Evolutionary conservation across 306 rosid species (phyloP).

Genomic region (Hippophae gyantsensis): DNA sequence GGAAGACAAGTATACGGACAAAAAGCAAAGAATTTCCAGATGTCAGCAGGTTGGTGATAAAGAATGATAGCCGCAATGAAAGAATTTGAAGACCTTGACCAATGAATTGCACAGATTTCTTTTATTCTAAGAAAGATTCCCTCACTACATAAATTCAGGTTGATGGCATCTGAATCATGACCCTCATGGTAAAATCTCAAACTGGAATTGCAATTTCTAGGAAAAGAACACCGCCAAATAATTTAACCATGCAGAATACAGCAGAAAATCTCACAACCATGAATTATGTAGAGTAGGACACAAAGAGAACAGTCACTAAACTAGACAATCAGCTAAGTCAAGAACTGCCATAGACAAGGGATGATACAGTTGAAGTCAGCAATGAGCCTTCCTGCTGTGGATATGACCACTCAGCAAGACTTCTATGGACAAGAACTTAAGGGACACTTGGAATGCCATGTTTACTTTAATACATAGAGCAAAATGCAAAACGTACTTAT

Average conservation of each 20-base stretch:
- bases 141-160: neutral
- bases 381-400: no score
- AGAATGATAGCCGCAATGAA: neutral
- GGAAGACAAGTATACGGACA: neutral
- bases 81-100: neutral
- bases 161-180: neutral
- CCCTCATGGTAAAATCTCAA: neutral
- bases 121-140: neutral
- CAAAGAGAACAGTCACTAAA: neutral
- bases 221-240: neutral
- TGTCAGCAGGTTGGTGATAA: no score
- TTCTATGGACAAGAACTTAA: no score
- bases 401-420: no score
- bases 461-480: no score
- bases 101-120: neutral
- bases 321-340: neutral
- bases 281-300: neutral
- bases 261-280: neutral
- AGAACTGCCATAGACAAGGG: neutral
- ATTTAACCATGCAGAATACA: neutral
- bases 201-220: neutral
- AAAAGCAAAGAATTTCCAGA: no score
- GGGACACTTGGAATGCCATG: no score
- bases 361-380: neutral
- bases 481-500: no score